Percentiles rank a stretch among this genome's conserved stretches.
These are phyloP conservation scores for Chlorella variabilis DNA, from an alignment of 163 green algal genomes.

Conservation along the genomic window DNA sequence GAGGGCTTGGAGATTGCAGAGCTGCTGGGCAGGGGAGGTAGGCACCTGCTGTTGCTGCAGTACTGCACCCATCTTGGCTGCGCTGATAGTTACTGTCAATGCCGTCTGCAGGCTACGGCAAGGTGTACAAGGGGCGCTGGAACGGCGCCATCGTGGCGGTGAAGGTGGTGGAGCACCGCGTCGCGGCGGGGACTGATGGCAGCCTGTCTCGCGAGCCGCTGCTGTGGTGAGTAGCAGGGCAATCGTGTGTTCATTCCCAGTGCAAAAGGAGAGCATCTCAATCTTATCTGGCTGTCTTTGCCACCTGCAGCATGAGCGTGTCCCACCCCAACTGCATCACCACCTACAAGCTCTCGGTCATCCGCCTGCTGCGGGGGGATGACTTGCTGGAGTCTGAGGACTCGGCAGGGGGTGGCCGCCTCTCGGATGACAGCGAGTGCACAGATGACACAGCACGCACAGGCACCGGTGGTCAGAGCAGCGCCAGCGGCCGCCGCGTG, in stretches of 20 bases:
- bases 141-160: conserved; percentile 61
- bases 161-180: conserved; percentile 54
- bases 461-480: too few relatives aligned
- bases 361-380: conserved; percentile 4
- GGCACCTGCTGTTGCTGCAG: too few relatives aligned
- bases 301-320: conserved; percentile 36
- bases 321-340: conserved; percentile 37
- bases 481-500: not conserved
- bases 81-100: too few relatives aligned
- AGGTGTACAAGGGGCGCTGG: conserved; percentile 64
- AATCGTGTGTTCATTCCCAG: not conserved
- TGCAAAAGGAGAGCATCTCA: not conserved
- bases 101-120: conserved; percentile 45
- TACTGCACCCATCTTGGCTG: too few relatives aligned
- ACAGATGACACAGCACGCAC: too few relatives aligned
- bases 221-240: conserved; percentile 1
- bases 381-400: not conserved
- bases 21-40: conserved; percentile 33
- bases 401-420: not conserved
- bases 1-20: conserved; percentile 28
- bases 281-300: too few relatives aligned
- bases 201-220: conserved; percentile 14
- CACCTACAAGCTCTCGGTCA: conserved; percentile 34
- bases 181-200: not conserved
- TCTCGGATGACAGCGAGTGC: too few relatives aligned